Evolutionary conservation across 1,139 yeast species (phyloP), one percentile per base, ranked within the genome.

Genomic region (Blastobotrys elegans): DNA sequence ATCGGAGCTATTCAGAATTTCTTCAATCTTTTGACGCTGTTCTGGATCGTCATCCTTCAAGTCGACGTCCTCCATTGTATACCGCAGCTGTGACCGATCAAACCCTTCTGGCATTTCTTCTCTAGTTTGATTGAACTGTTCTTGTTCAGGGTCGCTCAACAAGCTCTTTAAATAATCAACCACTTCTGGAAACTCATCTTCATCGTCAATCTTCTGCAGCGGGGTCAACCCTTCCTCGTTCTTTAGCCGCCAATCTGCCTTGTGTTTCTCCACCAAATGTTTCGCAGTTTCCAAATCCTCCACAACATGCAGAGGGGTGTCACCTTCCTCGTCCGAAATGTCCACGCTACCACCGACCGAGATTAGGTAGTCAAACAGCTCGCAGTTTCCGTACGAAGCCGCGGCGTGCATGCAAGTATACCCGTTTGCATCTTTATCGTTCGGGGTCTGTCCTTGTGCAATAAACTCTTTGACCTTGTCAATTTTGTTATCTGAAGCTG

Each of bases 371-470:
- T 70, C 67, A 44, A 94, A 70, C 41, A 94, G 70, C 8, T 83
- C 89, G 7, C 70, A 59, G 61, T 92, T 92, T 4, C 94, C 94
- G 63, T 92, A 92, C 1, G 97, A 84, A 3, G 95, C 95, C 2
- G 97, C 97, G 0, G 98, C 98, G 65, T 92, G 98, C 26, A 92
- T 75, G 11, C 97, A 95, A 0, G 97, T 90, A 66, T 92, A 92
- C 0, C 98, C 98, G 60, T 89, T 88, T 1, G 88, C 84, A 64
- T 92, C 98, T 56, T 83, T 80, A 17, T 83, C 76, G 60, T 87
- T 83, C 2, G 96, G 77, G 1, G 80, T 72, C 13, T 69, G 62
- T 0, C 83, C 84, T 0, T 75, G 63, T 4, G 67, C 69, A 13
- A 92, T 67, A 50, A 73, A 71, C 10, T 73, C 61, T 54, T 79